Conservation (phyloP, 140 eudicot genomes). For the Senecio squalidus region DNA sequence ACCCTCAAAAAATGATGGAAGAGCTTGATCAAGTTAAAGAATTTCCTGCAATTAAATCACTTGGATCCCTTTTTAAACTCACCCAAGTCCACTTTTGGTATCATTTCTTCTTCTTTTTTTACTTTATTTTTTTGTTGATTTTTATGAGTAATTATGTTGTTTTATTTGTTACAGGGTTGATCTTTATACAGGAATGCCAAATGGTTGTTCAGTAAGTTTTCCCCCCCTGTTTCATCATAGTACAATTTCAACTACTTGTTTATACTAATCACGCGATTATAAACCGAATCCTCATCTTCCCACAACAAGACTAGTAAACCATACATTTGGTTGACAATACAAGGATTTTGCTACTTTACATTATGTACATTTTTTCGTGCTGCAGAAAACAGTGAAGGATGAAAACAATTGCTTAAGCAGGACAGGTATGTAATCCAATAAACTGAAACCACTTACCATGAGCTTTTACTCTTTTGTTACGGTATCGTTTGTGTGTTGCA, state of each 20-base stretch:
- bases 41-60: constrained; percentile 59
- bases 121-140: background rate
- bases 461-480: too few species aligned
- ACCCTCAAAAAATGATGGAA: background rate
- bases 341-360: background rate
- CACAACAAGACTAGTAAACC: too few species aligned
- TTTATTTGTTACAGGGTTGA: constrained; percentile 31
- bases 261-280: too few species aligned
- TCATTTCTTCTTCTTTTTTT: background rate
- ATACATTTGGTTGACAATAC: background rate
- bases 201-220: constrained; percentile 16
- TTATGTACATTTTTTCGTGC: background rate
- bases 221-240: too few species aligned
- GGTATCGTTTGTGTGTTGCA: constrained; percentile 23
- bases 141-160: background rate
- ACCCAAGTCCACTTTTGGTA: constrained; percentile 70
- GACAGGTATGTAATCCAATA: constrained; percentile 9
- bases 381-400: constrained; percentile 34
- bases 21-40: constrained; percentile 28
- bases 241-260: too few species aligned
- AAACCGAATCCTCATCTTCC: too few species aligned
- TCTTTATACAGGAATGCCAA: constrained; percentile 22
- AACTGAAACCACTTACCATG: background rate
- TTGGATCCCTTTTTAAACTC: constrained; percentile 71
- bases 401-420: constrained; percentile 5